Base-by-base conservation (phyloP, 495 filamentous ascomycete species). In the Trichocladium antarcticum region DNA sequence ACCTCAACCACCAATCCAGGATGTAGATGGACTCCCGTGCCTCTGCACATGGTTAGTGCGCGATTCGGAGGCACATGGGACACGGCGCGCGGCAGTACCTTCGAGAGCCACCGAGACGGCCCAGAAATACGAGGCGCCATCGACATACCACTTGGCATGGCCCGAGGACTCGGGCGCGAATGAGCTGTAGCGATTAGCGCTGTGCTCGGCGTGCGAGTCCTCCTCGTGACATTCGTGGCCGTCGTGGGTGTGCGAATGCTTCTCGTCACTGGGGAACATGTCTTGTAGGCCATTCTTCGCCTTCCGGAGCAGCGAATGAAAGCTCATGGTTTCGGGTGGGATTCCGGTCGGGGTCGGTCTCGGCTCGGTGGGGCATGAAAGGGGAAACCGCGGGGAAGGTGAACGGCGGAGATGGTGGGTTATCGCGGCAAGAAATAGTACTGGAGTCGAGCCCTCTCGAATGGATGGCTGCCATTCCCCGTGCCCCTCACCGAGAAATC, bases 131-230 rank as follows among this genome's bases (percentile, higher is more conserved):
- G 80, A 80, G 59, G 85, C 89, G 2, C 86, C 90, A 65, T 97
- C 90, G 19, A 96, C 87, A 71, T 85, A 92, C 87, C 88, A 95
- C 68, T 97, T 95, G 31, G 65, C 87, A 66, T 89, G 79, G n/a
- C 92, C 85, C 64, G 84, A 82, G 68, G 86, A 84, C 63, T 88
- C 85, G 5, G 86, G 83, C 1, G 85, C 84, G 67, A 96, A 96
- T 53, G 86, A 93, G 34, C 79, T 76, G 65, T 82, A 95, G 29
- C 88, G 78, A 53, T 90, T 74, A 42, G 78, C 70, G 35, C 74
- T 63, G 46, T 62, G 57, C 14, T 65, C 58, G 16, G 47, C 47
- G 28, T 66, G 56, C 22, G 59, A 53, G 29, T 68, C 58, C 31
- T 58, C 55, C 32, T 56, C 47, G 39, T 56, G 56, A 48, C 62